Evolutionary conservation across 2,329 filamentous ascomycete species (phyloP), one percentile per base, ranked within the genome.

Genomic region (Lachnellula willkommii): DNA sequence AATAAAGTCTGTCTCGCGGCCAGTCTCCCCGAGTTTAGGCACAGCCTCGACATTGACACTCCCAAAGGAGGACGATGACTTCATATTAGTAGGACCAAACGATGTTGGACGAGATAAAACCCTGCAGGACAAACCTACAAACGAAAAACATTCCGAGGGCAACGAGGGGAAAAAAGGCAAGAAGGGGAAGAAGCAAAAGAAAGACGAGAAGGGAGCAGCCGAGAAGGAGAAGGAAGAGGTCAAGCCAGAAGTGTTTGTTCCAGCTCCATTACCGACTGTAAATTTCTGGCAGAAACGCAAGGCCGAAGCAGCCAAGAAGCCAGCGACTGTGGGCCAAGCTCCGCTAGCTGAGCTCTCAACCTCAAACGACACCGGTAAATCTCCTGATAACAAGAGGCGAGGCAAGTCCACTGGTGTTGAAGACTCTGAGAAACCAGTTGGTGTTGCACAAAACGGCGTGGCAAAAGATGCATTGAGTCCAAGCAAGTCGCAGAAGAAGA

Each of bases 261-360:
- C 94, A 58, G 93, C 93, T 17, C 88, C 90, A 32, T 79, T 89
- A 45, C 94, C 94, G 0, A 72, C 83, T 1, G 88, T 96, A 56
- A 99, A 99, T 71, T 77, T 92, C 60, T 99, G 94, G 93, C 81
- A 85, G 60, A 84, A 92, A 72, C 83, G 92, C 54, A 86, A 81
- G 65, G 86, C 90, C 66, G 84, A 79, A 59, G 72, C 78, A n/a
- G 73, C 77, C 40, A 79, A 78, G 68, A 65, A 68, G 50, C 80
- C 78, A 65, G 70, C 64, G 5, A 58, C 48, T 42, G 51, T 59
- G 5, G 22, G 54, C 8, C 59, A 57, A 24, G 35, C 47, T 43
- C 50, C n/a, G 14, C 39, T 9, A 12, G 28, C 28, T 32, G 60
- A 63, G 17, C 17, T 53, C 8, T 37, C 49, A 22, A 50, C 58